Percentiles rank a stretch among this genome's conserved stretches.
Evolutionary conservation across 1,139 yeast genomes (phyloP).

Genomic region (Candida tropicalis): DNA sequence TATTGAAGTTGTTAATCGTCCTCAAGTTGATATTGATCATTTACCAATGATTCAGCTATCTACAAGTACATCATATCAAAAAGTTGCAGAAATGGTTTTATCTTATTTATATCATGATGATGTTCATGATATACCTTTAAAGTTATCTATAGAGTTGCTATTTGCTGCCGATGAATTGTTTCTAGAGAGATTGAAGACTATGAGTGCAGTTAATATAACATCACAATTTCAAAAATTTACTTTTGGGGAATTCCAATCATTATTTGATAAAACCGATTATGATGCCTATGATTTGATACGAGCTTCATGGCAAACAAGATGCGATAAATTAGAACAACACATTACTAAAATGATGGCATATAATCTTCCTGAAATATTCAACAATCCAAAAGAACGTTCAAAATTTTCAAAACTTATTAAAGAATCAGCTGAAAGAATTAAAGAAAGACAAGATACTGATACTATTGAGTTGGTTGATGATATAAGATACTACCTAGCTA

Average conservation of each 20-base stretch:
- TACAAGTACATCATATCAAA: constrained; percentile 26
- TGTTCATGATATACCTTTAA: constrained; percentile 48
- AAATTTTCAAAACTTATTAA: constrained; percentile 25
- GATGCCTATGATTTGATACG: constrained; percentile 59
- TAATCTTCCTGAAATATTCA: constrained; percentile 42
- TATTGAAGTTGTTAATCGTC: constrained; percentile 25
- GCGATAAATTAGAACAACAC: constrained; percentile 66
- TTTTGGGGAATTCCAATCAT: constrained; percentile 22
- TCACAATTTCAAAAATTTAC: constrained; percentile 31
- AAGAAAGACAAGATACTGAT: constrained; percentile 69
- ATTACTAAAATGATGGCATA: constrained; percentile 62
- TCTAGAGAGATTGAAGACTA: constrained; percentile 62
- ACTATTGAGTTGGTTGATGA: constrained; percentile 81
- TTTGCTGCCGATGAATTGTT: constrained; percentile 63
- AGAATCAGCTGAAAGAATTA: constrained; percentile 60
- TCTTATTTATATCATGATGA: constrained; percentile 65
- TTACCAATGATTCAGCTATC: constrained; percentile 36
- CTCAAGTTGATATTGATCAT: constrained; percentile 21
- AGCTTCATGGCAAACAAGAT: constrained; percentile 68
- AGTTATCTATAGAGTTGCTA: constrained; percentile 55
- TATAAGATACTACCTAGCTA: constrained; percentile 63
- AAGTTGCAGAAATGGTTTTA: constrained; percentile 56
- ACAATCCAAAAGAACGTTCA: constrained; percentile 28
- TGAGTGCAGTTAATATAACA: constrained; percentile 64
- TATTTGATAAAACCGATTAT: constrained; percentile 28